Base-by-base conservation (phyloP, 78 protist species). In the Dictyostelium intermedium region DNA sequence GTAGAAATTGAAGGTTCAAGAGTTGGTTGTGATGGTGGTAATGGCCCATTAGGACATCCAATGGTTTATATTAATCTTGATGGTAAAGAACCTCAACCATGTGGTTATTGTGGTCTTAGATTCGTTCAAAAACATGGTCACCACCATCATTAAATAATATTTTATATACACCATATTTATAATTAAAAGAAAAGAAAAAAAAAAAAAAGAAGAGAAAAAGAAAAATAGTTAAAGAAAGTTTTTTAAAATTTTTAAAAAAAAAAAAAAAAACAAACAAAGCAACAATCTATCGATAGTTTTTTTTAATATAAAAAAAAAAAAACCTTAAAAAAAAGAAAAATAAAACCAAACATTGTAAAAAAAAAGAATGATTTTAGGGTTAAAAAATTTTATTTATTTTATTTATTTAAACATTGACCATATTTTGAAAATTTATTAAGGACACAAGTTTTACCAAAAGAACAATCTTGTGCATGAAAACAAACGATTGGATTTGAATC, bases 31-130 rank as follows among this genome's bases (percentile, higher is more conserved):
- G 96, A 92, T 82, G 96, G 96, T 82, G 96, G 96, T 50, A 79
- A 83, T 92, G 96, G 93, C 11, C 91, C 87, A 80, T 53, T 85
- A 45, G 96, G 96, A 11, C 96, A 92, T 37, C 96, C 96, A 70
- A 85, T 80, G 87, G 96, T 92, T 23, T 92, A 86, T 61, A 92
- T 92, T 47, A 92, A 92, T 35, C 66, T 92, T 20, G 96, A 92
- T 39, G 53, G 79, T 60, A 45, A 73, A 5, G 81, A 81, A 63
- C 96, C 96, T n/a, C 87, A 80, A 53, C 61, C 96, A 77, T 92
- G 96, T 84, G 96, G 96, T 32, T 92, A 92, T 41, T 92, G 96
- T 84, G 96, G 96, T 35, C 25, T 92, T 80, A 83, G 96, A 82
- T 92, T 92, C 70, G 84, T 92, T 45, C 69, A 74, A 61, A 84